Evolutionary conservation across 164 flowering plant species (phyloP).

Genomic region (Sedum album): DNA sequence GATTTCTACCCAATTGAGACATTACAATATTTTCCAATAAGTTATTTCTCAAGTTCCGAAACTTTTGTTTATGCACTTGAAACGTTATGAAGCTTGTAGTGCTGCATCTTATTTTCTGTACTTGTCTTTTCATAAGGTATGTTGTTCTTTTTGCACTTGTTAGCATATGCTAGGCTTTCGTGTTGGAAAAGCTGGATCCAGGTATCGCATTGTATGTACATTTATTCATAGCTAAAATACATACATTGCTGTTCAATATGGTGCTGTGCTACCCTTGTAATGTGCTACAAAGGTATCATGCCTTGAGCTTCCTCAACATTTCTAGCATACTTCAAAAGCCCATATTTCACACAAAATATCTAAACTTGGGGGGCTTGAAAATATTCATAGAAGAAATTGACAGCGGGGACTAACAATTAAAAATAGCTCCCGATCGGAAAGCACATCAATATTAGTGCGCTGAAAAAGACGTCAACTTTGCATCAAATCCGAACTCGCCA

Average conservation of each 20-base stretch:
- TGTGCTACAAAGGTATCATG: neutral
- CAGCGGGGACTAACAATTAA: neutral
- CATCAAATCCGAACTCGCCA: neutral
- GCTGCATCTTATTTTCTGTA: neutral
- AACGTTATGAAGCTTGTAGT: neutral
- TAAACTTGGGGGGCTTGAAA: too few relatives aligned
- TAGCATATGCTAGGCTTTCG: neutral
- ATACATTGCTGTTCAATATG: too few relatives aligned
- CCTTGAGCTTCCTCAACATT: neutral
- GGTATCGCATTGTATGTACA: neutral
- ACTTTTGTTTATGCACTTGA: neutral
- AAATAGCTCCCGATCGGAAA: neutral
- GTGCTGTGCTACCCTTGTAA: too few relatives aligned
- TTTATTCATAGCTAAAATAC: neutral
- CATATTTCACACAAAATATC: too few relatives aligned
- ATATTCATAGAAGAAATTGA: too few relatives aligned
- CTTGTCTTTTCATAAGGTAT: too few relatives aligned
- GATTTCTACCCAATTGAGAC: conserved; percentile 1
- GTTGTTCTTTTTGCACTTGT: neutral
- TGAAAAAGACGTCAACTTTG: neutral
- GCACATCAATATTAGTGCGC: neutral
- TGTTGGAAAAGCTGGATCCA: too few relatives aligned
- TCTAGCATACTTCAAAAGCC: too few relatives aligned
- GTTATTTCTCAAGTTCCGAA: neutral
- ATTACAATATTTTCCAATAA: conserved; percentile 10